phyloP scores from a whole-genome alignment of 129 eudicot genomes.

The Artemisia tridentata region DNA sequence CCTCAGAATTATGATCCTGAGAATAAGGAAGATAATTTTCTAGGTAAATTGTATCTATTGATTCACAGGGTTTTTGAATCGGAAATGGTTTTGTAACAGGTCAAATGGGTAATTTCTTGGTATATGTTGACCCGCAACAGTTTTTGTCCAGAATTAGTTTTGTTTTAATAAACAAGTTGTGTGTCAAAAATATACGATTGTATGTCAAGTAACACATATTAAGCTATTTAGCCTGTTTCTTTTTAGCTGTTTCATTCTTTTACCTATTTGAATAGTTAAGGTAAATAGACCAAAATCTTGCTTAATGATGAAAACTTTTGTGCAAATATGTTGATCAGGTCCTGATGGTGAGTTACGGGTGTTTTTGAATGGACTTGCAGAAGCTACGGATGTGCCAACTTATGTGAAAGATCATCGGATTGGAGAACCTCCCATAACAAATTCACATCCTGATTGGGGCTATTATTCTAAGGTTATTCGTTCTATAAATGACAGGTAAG shows the following conservation, averaged over 20 bases:
- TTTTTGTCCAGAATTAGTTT: too few relatives aligned
- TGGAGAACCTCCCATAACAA: slow-evolving; percentile 44
- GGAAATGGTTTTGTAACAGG: too few relatives aligned
- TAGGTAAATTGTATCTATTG: slow-evolving; percentile 32
- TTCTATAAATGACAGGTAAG: not conserved
- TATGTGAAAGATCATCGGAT: slow-evolving; percentile 47
- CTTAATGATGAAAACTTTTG: too few relatives aligned
- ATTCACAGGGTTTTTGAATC: not conserved
- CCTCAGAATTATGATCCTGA: slow-evolving; percentile 30
- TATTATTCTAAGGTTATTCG: slow-evolving; percentile 37
- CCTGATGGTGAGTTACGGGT: slow-evolving; percentile 46
- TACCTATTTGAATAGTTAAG: too few relatives aligned
- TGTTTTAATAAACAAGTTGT: too few relatives aligned
- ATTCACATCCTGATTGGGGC: slow-evolving; percentile 44
- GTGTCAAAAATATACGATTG: too few relatives aligned
- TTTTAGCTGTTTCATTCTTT: too few relatives aligned
- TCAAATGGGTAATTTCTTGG: too few relatives aligned
- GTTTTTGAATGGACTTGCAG: slow-evolving; percentile 52
- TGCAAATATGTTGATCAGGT: slow-evolving; percentile 28
- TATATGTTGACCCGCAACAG: too few relatives aligned
- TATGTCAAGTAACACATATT: too few relatives aligned
- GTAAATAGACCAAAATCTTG: too few relatives aligned
- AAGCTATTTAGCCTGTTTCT: too few relatives aligned
- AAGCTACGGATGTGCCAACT: slow-evolving; percentile 49
- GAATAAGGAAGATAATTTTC: slow-evolving; percentile 24